Conservation (phyloP, 768 basidiomycete species). For the Boletus tomentosulus region DNA sequence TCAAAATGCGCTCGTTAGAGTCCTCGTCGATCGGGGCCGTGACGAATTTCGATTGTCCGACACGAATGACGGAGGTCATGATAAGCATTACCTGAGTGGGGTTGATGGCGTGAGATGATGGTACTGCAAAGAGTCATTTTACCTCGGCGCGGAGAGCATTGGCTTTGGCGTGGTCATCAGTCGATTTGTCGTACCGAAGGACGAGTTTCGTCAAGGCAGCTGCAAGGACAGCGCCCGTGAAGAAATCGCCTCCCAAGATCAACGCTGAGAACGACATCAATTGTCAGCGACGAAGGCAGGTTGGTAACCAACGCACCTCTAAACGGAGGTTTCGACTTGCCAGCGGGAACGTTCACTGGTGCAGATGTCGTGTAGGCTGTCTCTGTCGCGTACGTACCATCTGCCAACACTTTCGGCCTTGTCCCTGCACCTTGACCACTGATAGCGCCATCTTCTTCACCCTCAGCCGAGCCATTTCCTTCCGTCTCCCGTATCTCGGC, state of each 20-base stretch:
- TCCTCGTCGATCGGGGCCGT: conserved; percentile 97
- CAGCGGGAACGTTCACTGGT: conserved; percentile 67
- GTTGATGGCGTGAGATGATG: background rate
- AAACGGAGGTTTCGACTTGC: conserved; percentile 89
- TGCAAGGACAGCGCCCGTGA: conserved; percentile 89
- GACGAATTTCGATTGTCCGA: conserved; percentile 95
- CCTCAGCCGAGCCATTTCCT: conserved; percentile 47
- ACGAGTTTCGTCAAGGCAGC: conserved; percentile 88
- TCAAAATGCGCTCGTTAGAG: conserved; percentile 92
- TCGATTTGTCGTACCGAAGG: conserved; percentile 59
- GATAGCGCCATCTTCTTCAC: conserved; percentile 39
- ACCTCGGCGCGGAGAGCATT: conserved; percentile 89
- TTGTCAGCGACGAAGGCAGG: background rate
- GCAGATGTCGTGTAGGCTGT: conserved; percentile 74
- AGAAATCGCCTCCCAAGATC: conserved; percentile 94
- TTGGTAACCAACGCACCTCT: conserved; percentile 47
- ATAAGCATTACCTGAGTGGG: conserved; percentile 81
- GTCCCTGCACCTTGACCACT: conserved; percentile 40
- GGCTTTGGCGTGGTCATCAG: conserved; percentile 46
- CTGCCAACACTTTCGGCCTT: conserved; percentile 80
- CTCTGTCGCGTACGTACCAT: conserved; percentile 98
- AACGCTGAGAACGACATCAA: conserved; percentile 47
- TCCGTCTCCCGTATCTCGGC: conserved; percentile 77
- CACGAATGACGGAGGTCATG: conserved; percentile 95
- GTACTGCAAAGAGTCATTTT: background rate